These are phyloP conservation scores for Solanum medicagineum DNA, from an alignment of 257 asterid species.

Conservation along the genomic window DNA sequence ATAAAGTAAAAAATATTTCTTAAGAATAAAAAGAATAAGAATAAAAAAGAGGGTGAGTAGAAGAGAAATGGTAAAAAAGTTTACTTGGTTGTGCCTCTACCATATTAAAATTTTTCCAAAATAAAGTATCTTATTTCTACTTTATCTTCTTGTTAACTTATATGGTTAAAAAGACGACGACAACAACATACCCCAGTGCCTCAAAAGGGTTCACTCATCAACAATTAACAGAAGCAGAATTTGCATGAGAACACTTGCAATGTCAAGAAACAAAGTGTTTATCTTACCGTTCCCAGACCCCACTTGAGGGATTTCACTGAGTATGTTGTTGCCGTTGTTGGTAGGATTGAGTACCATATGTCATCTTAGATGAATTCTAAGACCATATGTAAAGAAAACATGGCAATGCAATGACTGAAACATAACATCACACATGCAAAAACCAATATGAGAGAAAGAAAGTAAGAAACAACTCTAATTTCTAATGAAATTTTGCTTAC, in stretches of 20 bases:
- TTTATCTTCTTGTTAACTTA: neutral
- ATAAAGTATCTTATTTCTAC: neutral
- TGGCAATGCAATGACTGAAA: neutral
- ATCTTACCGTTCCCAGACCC: neutral
- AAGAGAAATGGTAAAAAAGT: too few species aligned
- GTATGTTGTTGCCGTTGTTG: neutral
- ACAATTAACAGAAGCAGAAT: neutral
- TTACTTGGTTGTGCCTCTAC: too few species aligned
- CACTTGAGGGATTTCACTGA: neutral
- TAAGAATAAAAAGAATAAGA: too few species aligned
- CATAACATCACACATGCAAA: neutral
- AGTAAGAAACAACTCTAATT: neutral
- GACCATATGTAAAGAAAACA: neutral
- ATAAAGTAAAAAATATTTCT: too few species aligned
- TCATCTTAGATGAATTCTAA: neutral
- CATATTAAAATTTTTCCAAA: too few species aligned
- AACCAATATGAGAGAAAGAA: neutral
- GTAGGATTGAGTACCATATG: neutral
- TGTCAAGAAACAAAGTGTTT: neutral
- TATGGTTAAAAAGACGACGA: neutral
- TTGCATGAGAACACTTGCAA: neutral
- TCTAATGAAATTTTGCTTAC: neutral
- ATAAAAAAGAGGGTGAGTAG: too few species aligned
- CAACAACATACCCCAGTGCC: too few species aligned
- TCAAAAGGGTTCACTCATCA: neutral